phyloP scores from a whole-genome alignment of 306 rosid genomes.

The Prunus fruticosa region DNA sequence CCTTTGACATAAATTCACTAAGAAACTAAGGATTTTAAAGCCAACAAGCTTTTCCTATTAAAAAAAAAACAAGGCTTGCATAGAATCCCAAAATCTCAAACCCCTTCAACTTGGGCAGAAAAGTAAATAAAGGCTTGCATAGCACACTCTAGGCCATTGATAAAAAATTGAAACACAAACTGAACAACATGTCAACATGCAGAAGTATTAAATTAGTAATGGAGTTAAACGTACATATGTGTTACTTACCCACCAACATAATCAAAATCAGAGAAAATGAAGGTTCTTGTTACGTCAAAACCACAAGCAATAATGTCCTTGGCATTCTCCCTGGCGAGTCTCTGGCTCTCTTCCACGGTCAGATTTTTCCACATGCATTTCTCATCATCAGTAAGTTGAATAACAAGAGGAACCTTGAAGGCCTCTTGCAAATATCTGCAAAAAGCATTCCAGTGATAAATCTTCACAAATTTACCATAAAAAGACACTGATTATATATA shows the following conservation, averaged over 20 bases:
- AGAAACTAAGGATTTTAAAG: background rate
- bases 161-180: background rate
- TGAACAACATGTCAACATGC: background rate
- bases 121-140: background rate
- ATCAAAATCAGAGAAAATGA: conserved; percentile 77
- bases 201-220: background rate
- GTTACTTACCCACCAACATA: conserved; percentile 83
- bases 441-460: background rate
- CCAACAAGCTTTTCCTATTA: background rate
- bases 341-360: conserved; percentile 67
- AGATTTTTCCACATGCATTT: conserved; percentile 89
- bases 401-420: conserved; percentile 90
- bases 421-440: conserved; percentile 93
- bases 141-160: background rate
- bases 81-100: background rate
- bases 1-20: background rate
- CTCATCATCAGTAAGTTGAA: conserved; percentile 96
- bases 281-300: conserved; percentile 78
- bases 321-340: conserved; percentile 92
- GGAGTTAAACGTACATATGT: conserved; percentile 1
- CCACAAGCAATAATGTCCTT: conserved; percentile 98
- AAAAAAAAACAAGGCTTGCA: background rate
- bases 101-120: background rate
- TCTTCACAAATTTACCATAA: background rate
- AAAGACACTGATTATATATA: too few relatives aligned